phyloP scores from a whole-genome alignment of 139 green algal genomes.

The Chlorella sp. region DNA sequence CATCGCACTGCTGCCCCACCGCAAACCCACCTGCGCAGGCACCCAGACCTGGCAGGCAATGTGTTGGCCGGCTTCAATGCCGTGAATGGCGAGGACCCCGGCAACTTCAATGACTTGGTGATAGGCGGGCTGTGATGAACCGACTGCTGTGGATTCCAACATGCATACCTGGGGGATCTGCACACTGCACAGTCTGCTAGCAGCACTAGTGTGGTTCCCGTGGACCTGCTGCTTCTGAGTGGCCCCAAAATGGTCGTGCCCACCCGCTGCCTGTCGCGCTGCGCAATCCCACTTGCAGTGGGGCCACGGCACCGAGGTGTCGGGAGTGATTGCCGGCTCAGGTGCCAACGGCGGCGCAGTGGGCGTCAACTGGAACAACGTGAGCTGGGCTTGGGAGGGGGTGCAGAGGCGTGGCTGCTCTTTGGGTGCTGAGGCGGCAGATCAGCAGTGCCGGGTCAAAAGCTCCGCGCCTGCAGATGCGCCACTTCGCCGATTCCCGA shows the following conservation, averaged over 20 bases:
- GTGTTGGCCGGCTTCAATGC: background rate
- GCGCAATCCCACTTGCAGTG: no score
- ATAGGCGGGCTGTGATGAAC: no score
- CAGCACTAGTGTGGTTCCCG: no score
- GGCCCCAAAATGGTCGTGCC: no score
- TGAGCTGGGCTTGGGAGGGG: background rate
- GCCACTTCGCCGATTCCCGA: no score
- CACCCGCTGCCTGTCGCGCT: no score
- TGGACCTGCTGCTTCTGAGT: no score
- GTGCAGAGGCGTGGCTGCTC: background rate
- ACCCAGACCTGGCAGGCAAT: background rate
- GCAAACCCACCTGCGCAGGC: background rate
- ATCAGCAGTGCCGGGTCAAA: no score
- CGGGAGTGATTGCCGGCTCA: slow-evolving; percentile 3
- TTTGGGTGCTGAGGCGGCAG: background rate
- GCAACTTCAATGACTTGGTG: background rate
- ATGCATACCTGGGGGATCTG: no score
- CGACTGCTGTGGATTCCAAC: no score
- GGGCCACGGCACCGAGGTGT: slow-evolving; percentile 18
- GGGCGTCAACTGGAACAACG: slow-evolving; percentile 28
- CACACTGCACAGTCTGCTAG: no score
- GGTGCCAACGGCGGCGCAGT: background rate
- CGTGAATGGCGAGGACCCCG: background rate
- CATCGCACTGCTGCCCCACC: background rate
- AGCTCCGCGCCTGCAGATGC: no score